Percentiles rank a stretch among this genome's conserved stretches.
Conservation (phyloP, 2,329 filamentous ascomycete species). For the Sordariomycetes sp. region DNA sequence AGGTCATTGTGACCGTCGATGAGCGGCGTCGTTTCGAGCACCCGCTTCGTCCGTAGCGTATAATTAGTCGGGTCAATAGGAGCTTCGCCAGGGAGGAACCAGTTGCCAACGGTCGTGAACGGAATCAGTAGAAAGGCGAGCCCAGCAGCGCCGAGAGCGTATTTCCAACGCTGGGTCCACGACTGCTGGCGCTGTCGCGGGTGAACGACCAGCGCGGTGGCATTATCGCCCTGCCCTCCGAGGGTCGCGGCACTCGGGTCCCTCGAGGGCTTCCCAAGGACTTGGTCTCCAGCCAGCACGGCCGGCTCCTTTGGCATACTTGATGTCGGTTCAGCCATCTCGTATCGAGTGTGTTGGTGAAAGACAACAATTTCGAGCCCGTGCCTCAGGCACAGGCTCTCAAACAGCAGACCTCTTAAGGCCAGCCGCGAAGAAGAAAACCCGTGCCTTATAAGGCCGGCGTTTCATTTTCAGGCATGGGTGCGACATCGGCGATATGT, state of each 20-base stretch:
- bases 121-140: neutral
- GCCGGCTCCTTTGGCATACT: neutral
- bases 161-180: neutral
- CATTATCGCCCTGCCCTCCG: neutral
- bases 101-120: neutral
- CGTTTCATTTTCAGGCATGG: neutral
- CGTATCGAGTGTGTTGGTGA: neutral
- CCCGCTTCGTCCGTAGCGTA: slow-evolving; percentile 10
- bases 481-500: neutral
- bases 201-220: neutral
- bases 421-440: neutral
- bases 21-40: slow-evolving; percentile 16
- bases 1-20: slow-evolving; percentile 24
- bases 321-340: neutral
- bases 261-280: too few relatives aligned
- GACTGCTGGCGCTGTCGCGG: neutral
- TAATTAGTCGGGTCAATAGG: neutral
- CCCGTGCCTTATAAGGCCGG: neutral
- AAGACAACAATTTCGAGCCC: neutral
- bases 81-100: neutral
- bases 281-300: neutral
- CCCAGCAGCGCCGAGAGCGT: neutral
- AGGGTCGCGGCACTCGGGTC: too few relatives aligned
- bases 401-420: neutral
- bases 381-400: neutral